Conservation (phyloP, 2,329 filamentous ascomycete species). For the Bimuria novae-zelandiae region DNA sequence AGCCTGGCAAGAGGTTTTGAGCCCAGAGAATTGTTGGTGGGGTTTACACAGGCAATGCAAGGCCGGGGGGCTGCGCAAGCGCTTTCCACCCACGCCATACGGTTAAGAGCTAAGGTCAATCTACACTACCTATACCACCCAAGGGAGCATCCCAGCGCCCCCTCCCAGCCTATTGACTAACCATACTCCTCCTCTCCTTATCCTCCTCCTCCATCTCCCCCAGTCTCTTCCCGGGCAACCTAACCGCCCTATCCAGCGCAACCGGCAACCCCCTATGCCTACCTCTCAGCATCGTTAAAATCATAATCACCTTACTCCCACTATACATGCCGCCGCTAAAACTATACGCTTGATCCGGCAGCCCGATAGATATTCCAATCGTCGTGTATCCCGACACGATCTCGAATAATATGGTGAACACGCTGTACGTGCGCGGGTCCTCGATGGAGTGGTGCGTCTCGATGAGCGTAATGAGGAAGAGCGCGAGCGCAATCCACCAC, state of each 20-base stretch:
- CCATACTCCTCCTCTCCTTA: slow-evolving; percentile 24
- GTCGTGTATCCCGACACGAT: slow-evolving; percentile 29
- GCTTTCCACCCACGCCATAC: too few relatives aligned
- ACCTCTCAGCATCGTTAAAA: slow-evolving; percentile 24
- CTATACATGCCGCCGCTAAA: slow-evolving; percentile 28
- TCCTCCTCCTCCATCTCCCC: slow-evolving; percentile 27
- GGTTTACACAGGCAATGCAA: too few relatives aligned
- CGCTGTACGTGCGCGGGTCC: slow-evolving; percentile 25
- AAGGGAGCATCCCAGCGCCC: too few relatives aligned
- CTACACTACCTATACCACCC: too few relatives aligned
- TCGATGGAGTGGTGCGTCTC: slow-evolving; percentile 28
- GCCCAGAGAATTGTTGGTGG: too few relatives aligned
- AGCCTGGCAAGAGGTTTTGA: too few relatives aligned
- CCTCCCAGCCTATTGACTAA: slow-evolving; percentile 4
- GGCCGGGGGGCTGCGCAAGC: too few relatives aligned
- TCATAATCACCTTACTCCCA: slow-evolving; percentile 27
- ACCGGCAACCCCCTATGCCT: slow-evolving; percentile 27
- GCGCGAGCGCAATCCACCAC: slow-evolving; percentile 28
- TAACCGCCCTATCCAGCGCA: slow-evolving; percentile 26
- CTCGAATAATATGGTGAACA: slow-evolving; percentile 27
- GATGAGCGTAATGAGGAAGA: slow-evolving; percentile 29
- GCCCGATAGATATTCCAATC: slow-evolving; percentile 26
- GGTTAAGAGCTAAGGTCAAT: too few relatives aligned
- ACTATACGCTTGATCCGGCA: slow-evolving; percentile 27
- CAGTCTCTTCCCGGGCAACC: slow-evolving; percentile 24